Evolutionary conservation across 768 basidiomycete species (phyloP).

Genomic region (Auricularia sp.): DNA sequence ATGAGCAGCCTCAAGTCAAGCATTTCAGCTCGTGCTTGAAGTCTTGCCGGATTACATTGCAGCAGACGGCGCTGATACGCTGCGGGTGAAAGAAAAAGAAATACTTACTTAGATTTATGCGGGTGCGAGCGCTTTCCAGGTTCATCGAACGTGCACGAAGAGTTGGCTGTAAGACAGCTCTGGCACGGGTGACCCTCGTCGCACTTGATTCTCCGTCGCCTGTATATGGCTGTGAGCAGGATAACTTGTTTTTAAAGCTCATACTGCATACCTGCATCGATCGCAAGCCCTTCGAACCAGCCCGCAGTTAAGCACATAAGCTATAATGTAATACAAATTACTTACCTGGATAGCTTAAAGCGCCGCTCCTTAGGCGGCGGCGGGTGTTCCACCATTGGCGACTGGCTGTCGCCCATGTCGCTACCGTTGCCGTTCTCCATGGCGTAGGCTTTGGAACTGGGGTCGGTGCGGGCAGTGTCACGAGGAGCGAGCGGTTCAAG

Average conservation of each 20-base stretch:
- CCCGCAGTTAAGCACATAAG: constrained; percentile 4
- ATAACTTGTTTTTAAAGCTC: background rate
- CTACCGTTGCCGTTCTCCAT: no score
- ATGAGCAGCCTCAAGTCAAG: no score
- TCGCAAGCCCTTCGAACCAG: constrained; percentile 61
- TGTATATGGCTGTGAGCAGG: constrained; percentile 18
- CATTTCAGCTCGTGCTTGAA: no score
- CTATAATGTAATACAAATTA: background rate
- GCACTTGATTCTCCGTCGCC: constrained; percentile 76
- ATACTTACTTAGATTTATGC: constrained; percentile 75
- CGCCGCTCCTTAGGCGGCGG: constrained; percentile 53
- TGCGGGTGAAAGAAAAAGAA: constrained; percentile 7
- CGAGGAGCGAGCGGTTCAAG: no score
- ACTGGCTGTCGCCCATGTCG: no score
- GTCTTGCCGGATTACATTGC: no score
- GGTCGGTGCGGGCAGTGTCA: no score
- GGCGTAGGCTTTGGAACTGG: no score
- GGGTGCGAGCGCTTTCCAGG: constrained; percentile 78
- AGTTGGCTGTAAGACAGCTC: constrained; percentile 74
- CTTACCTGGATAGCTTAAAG: constrained; percentile 81
- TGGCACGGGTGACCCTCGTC: constrained; percentile 87
- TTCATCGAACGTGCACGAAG: constrained; percentile 79
- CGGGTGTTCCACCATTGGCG: constrained; percentile 2
- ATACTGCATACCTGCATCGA: constrained; percentile 66
- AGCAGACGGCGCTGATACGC: background rate